Percentiles rank a stretch among this genome's conserved stretches.
phyloP scores from a whole-genome alignment of 164 flowering plant genomes.

The Magnolia sinica region DNA sequence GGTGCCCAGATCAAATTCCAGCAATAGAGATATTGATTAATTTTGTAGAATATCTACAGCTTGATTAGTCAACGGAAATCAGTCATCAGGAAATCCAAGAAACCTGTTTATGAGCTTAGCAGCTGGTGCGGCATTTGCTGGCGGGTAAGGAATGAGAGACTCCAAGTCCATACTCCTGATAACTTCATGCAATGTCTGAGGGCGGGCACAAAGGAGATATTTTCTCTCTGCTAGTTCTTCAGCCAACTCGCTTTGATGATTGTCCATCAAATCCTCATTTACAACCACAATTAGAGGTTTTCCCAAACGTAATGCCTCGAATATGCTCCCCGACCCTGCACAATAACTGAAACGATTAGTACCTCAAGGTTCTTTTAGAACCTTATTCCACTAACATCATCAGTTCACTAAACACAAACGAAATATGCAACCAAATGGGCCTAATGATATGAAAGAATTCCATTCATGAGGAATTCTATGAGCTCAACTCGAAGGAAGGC shows the following conservation, averaged over 20 bases:
- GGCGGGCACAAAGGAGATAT: constrained; percentile 77
- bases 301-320: constrained; percentile 69
- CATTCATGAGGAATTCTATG: no score
- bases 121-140: constrained; percentile 78
- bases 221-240: constrained; percentile 92
- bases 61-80: constrained; percentile 3
- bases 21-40: not conserved
- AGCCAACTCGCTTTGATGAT: constrained; percentile 95
- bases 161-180: constrained; percentile 53
- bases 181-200: constrained; percentile 59
- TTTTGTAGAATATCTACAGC: not conserved
- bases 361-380: not conserved
- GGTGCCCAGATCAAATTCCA: not conserved
- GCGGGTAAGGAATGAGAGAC: constrained; percentile 62
- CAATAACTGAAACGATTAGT: not conserved
- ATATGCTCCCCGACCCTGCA: constrained; percentile 97
- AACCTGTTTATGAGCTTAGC: constrained; percentile 68
- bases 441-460: no score
- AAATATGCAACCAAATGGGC: not conserved
- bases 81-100: constrained; percentile 75
- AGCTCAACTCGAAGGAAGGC: no score
- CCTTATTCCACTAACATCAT: not conserved
- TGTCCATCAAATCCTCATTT: constrained; percentile 98
- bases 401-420: not conserved
- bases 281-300: constrained; percentile 92